These are phyloP conservation scores for Metschnikowia rubicola DNA, from an alignment of 805 yeast genomes.

Conservation along the genomic window DNA sequence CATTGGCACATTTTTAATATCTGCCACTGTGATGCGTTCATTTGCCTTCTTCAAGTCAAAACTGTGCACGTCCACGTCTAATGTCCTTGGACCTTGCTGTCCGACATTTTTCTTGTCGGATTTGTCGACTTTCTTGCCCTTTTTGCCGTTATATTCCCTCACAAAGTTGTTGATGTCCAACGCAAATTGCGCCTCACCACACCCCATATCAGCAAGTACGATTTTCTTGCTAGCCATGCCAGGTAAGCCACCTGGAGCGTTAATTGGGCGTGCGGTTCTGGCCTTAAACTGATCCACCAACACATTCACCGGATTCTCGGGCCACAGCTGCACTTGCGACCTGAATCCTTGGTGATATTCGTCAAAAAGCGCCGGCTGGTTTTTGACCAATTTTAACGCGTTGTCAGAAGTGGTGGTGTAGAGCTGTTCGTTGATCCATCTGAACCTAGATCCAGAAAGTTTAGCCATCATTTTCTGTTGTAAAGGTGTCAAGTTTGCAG, in stretches of 20 bases:
- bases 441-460: slow-evolving; percentile 88
- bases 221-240: slow-evolving; percentile 61
- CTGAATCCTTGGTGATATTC: slow-evolving; percentile 96
- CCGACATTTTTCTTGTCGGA: slow-evolving; percentile 32
- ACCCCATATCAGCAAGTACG: slow-evolving; percentile 96
- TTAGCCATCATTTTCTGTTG: slow-evolving; percentile 96
- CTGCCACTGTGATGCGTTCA: slow-evolving; percentile 92
- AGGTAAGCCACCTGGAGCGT: slow-evolving; percentile 96
- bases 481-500: slow-evolving; percentile 68
- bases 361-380: slow-evolving; percentile 85
- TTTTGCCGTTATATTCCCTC: slow-evolving; percentile 26
- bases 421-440: slow-evolving; percentile 98
- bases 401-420: slow-evolving; percentile 79
- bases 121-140: slow-evolving; percentile 12
- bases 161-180: slow-evolving; percentile 55
- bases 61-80: slow-evolving; percentile 69
- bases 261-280: slow-evolving; percentile 62
- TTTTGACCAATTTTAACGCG: slow-evolving; percentile 67
- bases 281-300: slow-evolving; percentile 68
- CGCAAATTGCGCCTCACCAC: slow-evolving; percentile 94
- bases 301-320: slow-evolving; percentile 95
- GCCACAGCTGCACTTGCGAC: slow-evolving; percentile 95
- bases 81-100: slow-evolving; percentile 27
- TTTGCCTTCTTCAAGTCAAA: slow-evolving; percentile 91
- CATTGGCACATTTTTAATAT: slow-evolving; percentile 85